These are phyloP conservation scores for Amanita rubescens DNA, from an alignment of 768 basidiomycete genomes.

Conservation along the genomic window DNA sequence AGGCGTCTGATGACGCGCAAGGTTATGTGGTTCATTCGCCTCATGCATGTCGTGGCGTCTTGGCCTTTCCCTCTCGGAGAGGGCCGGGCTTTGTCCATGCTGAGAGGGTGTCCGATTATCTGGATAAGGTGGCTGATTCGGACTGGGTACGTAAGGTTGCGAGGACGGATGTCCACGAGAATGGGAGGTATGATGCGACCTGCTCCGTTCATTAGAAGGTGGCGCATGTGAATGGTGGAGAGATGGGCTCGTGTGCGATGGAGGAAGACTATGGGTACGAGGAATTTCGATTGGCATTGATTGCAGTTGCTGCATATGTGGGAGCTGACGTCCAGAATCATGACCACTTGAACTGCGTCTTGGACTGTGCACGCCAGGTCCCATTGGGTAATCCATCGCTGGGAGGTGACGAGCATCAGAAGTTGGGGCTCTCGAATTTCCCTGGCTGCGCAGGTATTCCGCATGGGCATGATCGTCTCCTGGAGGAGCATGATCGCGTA, in stretches of 20 bases:
- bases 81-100: slow-evolving; percentile 44
- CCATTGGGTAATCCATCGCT: slow-evolving; percentile 41
- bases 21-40: slow-evolving; percentile 24
- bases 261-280: slow-evolving; percentile 27
- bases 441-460: slow-evolving; percentile 45
- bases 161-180: slow-evolving; percentile 40
- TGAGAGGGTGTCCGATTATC: slow-evolving; percentile 37
- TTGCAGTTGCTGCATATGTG: slow-evolving; percentile 39
- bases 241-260: slow-evolving; percentile 22
- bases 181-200: slow-evolving; percentile 38
- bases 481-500: slow-evolving; percentile 33
- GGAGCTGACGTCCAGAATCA: slow-evolving; percentile 40
- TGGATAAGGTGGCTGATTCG: slow-evolving; percentile 40
- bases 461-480: slow-evolving; percentile 39
- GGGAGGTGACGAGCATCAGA: slow-evolving; percentile 44
- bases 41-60: slow-evolving; percentile 45
- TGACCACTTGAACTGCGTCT: slow-evolving; percentile 35
- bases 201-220: slow-evolving; percentile 25
- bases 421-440: slow-evolving; percentile 37
- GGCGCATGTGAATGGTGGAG: slow-evolving; percentile 24
- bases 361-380: slow-evolving; percentile 34
- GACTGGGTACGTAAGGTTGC: slow-evolving; percentile 29
- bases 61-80: slow-evolving; percentile 37
- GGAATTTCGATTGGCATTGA: slow-evolving; percentile 33
- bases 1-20: slow-evolving; percentile 23